Percentiles rank a stretch among this genome's conserved stretches.
Evolutionary conservation across 345 rosid genomes (phyloP).

Genomic region (Murraya paniculata): DNA sequence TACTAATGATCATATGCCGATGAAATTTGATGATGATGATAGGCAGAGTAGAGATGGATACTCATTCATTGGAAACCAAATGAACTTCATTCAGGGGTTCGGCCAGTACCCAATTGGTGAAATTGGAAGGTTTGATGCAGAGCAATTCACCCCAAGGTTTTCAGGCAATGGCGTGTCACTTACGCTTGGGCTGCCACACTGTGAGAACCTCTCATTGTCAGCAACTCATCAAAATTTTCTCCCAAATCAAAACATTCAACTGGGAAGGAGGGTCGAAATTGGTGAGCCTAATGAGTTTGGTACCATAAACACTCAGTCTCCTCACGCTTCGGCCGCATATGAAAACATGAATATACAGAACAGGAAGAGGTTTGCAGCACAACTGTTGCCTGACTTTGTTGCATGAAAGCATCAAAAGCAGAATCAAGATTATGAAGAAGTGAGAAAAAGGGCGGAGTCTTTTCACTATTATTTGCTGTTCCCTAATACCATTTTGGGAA

Average conservation of each 20-base stretch:
- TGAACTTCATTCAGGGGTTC: slow-evolving; percentile 70
- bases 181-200: slow-evolving; percentile 85
- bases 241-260: slow-evolving; percentile 68
- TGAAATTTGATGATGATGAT: slow-evolving; percentile 58
- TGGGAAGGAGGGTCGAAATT: slow-evolving; percentile 74
- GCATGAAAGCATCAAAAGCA: slow-evolving; percentile 35
- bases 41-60: slow-evolving; percentile 68
- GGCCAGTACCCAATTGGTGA: slow-evolving; percentile 92
- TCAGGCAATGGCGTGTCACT: slow-evolving; percentile 86
- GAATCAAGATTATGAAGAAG: neutral
- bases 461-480: slow-evolving; percentile 34
- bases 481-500: slow-evolving; percentile 20
- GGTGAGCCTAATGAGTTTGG: slow-evolving; percentile 71
- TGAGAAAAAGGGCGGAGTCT: slow-evolving; percentile 1
- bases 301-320: slow-evolving; percentile 38
- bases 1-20: slow-evolving; percentile 41
- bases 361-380: slow-evolving; percentile 86
- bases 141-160: slow-evolving; percentile 68
- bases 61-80: slow-evolving; percentile 68
- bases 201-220: slow-evolving; percentile 78
- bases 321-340: slow-evolving; percentile 64
- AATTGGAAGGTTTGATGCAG: slow-evolving; percentile 73
- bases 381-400: slow-evolving; percentile 84
- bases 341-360: slow-evolving; percentile 77
- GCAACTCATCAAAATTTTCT: slow-evolving; percentile 71